Evolutionary conservation across 2,329 filamentous ascomycete species (phyloP).

Genomic region (Emergomyces pasteurianus): DNA sequence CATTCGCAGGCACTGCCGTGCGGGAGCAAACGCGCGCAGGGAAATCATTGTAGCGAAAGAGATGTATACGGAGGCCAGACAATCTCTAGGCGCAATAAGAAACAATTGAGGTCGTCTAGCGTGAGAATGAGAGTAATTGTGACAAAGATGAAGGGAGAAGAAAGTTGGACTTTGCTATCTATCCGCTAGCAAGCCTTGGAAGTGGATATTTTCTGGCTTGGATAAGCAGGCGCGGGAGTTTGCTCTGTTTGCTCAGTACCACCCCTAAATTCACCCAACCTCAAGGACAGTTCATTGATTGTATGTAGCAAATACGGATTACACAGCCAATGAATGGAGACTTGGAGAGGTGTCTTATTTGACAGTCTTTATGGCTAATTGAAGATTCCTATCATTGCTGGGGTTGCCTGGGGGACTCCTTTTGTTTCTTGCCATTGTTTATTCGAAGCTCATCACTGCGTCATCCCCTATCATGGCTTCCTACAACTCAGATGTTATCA

Average conservation of each 20-base stretch:
- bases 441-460: neutral
- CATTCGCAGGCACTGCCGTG: slow-evolving; percentile 67
- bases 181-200: no score
- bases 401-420: neutral
- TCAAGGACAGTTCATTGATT: neutral
- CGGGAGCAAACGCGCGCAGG: slow-evolving; percentile 64
- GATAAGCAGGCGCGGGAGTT: neutral
- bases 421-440: neutral
- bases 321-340: neutral
- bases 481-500: slow-evolving; percentile 64
- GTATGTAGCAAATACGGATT: neutral
- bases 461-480: slow-evolving; percentile 45
- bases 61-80: neutral
- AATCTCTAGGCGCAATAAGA: neutral
- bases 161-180: neutral
- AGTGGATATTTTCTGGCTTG: neutral
- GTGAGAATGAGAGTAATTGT: neutral
- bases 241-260: slow-evolving; percentile 1
- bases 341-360: neutral
- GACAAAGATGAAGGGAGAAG: neutral
- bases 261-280: no score
- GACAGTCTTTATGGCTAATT: neutral
- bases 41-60: slow-evolving; percentile 57
- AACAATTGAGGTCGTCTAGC: neutral
- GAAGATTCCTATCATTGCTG: neutral